A percentile compares a stretch with the other conserved stretches of the same genome.
phyloP scores from a whole-genome alignment of 2,329 filamentous ascomycete species.

The Nothophaeocryptopus gaeumannii region DNA sequence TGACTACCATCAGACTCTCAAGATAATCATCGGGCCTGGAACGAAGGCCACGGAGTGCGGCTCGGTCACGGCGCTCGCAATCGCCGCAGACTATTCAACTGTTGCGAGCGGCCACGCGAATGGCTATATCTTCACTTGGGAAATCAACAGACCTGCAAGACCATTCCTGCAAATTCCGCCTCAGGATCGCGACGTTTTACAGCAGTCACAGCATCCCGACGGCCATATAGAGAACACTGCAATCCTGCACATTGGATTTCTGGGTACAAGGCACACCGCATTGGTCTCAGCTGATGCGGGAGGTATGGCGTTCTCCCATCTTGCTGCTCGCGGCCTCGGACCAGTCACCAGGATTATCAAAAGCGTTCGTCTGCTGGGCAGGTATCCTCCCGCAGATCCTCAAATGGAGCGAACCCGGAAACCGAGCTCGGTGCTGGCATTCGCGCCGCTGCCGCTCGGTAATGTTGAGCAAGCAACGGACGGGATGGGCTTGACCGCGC shows the following conservation, averaged over 20 bases:
- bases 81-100: conserved; percentile 91
- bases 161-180: conserved; percentile 87
- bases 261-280: conserved; percentile 89
- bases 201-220: conserved; percentile 67
- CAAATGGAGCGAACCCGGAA: conserved; percentile 67
- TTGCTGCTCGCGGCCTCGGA: conserved; percentile 87
- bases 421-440: conserved; percentile 90
- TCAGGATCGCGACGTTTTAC: conserved; percentile 59
- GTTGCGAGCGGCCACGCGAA: conserved; percentile 85
- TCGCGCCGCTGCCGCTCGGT: conserved; percentile 85
- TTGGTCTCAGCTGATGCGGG: conserved; percentile 90
- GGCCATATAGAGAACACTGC: conserved; percentile 77
- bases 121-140: conserved; percentile 96
- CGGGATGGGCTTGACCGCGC: conserved; percentile 82
- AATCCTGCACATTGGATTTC: conserved; percentile 87
- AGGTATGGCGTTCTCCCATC: conserved; percentile 97
- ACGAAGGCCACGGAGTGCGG: conserved; percentile 94
- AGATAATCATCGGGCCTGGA: conserved; percentile 87
- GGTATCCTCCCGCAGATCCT: conserved; percentile 74
- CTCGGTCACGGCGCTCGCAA: conserved; percentile 77
- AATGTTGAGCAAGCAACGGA: conserved; percentile 90
- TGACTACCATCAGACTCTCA: conserved; percentile 94
- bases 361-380: conserved; percentile 83
- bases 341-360: conserved; percentile 81
- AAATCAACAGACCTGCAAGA: conserved; percentile 73